phyloP scores from a whole-genome alignment of 768 basidiomycete species.

The Pleurotus citrinopileatus region DNA sequence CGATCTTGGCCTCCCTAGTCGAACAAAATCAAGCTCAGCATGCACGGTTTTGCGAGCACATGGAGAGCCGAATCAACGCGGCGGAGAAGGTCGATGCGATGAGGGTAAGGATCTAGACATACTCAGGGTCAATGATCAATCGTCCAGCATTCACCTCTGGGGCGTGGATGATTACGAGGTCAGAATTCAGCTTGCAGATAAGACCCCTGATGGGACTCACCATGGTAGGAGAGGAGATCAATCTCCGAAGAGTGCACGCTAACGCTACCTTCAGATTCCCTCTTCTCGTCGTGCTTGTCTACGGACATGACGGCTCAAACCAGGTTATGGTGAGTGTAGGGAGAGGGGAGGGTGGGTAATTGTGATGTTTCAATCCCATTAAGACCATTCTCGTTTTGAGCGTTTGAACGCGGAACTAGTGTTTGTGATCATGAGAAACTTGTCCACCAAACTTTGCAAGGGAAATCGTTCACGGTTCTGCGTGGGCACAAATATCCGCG shows the following conservation, averaged over 20 bases:
- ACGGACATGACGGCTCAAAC: constrained; percentile 19
- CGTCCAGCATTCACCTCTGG: constrained; percentile 51
- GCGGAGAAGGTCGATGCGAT: too few relatives aligned
- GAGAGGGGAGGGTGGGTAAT: too few relatives aligned
- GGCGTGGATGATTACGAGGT: too few relatives aligned
- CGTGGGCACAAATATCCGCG: neutral
- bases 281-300: constrained; percentile 23
- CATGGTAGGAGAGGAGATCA: constrained; percentile 41
- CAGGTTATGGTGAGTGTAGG: constrained; percentile 2
- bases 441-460: too few relatives aligned
- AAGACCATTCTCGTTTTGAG: neutral
- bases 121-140: constrained; percentile 62
- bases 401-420: too few relatives aligned
- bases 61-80: too few relatives aligned
- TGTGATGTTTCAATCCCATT: neutral
- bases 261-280: constrained; percentile 15
- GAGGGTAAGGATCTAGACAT: constrained; percentile 18
- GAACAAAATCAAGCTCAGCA: neutral
- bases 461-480: neutral
- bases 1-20: constrained; percentile 57
- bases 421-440: neutral
- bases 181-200: neutral
- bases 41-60: too few relatives aligned
- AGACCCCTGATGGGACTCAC: neutral
- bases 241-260: constrained; percentile 21